Conservation (phyloP, 257 asterid genomes). For the Petunia secreta region DNA sequence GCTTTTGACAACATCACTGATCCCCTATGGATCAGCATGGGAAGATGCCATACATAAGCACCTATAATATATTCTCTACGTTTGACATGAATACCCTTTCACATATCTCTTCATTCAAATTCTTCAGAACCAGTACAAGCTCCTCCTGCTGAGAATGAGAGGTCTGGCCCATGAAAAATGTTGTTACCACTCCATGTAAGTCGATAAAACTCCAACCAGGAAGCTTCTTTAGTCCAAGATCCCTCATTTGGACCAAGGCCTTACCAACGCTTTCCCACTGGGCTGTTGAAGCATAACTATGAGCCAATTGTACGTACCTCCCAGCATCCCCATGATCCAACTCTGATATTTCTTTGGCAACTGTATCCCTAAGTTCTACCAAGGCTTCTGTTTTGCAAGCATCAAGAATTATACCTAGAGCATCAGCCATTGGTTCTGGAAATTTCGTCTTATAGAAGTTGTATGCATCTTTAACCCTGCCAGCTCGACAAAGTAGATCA, state of each 20-base stretch:
- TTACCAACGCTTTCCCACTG: slow-evolving; percentile 86
- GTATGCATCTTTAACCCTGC: slow-evolving; percentile 70
- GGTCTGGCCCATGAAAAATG: slow-evolving; percentile 65
- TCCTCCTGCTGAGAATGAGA: slow-evolving; percentile 62
- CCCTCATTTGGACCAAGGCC: slow-evolving; percentile 72
- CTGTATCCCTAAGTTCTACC: slow-evolving; percentile 46
- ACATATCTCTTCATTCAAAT: slow-evolving; percentile 49
- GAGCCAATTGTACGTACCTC: slow-evolving; percentile 81
- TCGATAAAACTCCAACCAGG: slow-evolving; percentile 92
- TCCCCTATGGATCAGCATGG: neutral
- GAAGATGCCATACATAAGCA: slow-evolving; percentile 1
- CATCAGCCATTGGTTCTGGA: slow-evolving; percentile 56
- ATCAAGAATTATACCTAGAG: slow-evolving; percentile 75
- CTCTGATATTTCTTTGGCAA: slow-evolving; percentile 61
- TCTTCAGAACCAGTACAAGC: slow-evolving; percentile 45
- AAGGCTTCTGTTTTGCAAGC: slow-evolving; percentile 59
- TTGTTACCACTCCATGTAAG: slow-evolving; percentile 63
- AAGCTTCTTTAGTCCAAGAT: slow-evolving; percentile 66
- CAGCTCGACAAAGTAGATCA: slow-evolving; percentile 89
- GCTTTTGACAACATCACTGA: neutral
- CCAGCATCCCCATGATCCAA: slow-evolving; percentile 67
- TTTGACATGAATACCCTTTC: slow-evolving; percentile 32
- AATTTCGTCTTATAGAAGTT: slow-evolving; percentile 60
- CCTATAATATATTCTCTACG: slow-evolving; percentile 34
- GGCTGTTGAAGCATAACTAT: slow-evolving; percentile 71